Evolutionary conservation across 176 grass and related monocot genomes (phyloP), one percentile per base, ranked within the genome.

Genomic region (Thinopyrum elongatum): DNA sequence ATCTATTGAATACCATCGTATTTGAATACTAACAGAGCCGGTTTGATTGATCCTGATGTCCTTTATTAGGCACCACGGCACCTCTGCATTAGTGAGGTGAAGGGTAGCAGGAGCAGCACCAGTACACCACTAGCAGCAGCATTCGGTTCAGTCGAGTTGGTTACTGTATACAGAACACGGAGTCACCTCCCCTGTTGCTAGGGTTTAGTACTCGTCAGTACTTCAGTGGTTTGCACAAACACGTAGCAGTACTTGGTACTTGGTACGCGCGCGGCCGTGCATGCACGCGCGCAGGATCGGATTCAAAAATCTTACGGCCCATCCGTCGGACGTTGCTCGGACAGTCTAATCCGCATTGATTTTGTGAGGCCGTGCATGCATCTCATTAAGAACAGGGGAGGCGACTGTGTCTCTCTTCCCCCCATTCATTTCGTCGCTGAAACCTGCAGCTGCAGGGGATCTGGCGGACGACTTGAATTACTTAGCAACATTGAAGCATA

Each of bases 401-500:
- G 69, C 60, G 63, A 21, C 31, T 36, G 44, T 55, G 30, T 14
- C 14, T 51, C 28, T 65, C 8, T 25, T 36, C 22, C 2, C 26
- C 76, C 29, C 28, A 10, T 83, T 39, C 57, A 44, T 72, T 39
- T 89, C 88, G 41, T 74, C 63, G 22, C 73, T 90, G 84, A 83
- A 83, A 78, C 71, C 71, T 70, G 47, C 74, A 84, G 85, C 71
- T 70, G 47, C 74, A 84, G 85, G 85, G 65, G 82, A 83, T 90
- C 85, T 80, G 89, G 70, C 77, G 70, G 70, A 82, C 22, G 83
- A 9, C 89, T 87, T 83, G 58, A 88, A 83, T 86, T 82, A 79
- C 19, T 22, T 58, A 83, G n/a, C n/a, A n/a, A n/a, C 84, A 85
- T 77, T 89, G 77, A 83, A 87, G 79, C 80, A 23, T 19, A 58